Percentiles rank a stretch among this genome's conserved stretches.
Conservation (phyloP, 2,329 filamentous ascomycete species). For the Fusarium sp. region DNA sequence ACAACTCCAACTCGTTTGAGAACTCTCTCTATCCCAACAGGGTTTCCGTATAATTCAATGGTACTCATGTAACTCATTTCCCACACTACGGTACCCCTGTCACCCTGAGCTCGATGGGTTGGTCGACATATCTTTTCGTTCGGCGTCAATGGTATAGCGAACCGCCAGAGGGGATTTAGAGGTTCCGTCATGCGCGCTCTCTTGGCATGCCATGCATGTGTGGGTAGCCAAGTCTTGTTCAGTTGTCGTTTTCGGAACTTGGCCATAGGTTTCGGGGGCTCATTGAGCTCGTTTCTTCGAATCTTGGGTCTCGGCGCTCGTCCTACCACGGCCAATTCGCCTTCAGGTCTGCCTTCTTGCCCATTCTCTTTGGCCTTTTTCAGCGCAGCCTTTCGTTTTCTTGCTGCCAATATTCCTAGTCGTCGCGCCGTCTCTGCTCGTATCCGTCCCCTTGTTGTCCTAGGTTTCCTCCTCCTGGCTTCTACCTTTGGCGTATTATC, state of each 20-base stretch:
- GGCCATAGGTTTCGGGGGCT: slow-evolving; percentile 60
- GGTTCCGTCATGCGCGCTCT: slow-evolving; percentile 86
- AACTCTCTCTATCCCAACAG: slow-evolving; percentile 69
- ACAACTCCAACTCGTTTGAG: slow-evolving; percentile 70
- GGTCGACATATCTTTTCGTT: slow-evolving; percentile 89
- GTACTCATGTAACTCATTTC: slow-evolving; percentile 95
- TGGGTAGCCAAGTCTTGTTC: slow-evolving; percentile 92
- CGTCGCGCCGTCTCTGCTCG: slow-evolving; percentile 79
- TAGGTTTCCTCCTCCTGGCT: slow-evolving; percentile 66
- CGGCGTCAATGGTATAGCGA: slow-evolving; percentile 82
- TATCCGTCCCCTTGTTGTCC: slow-evolving; percentile 64
- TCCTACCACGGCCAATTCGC: slow-evolving; percentile 29
- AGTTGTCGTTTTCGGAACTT: slow-evolving; percentile 87
- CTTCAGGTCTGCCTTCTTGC: slow-evolving; percentile 19
- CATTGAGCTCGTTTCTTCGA: slow-evolving; percentile 72
- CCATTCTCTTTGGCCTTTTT: slow-evolving; percentile 43
- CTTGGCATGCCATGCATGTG: slow-evolving; percentile 93
- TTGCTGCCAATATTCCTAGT: slow-evolving; percentile 68
- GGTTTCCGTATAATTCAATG: slow-evolving; percentile 75
- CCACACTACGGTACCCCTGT: slow-evolving; percentile 83
- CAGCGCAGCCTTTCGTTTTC: slow-evolving; percentile 57
- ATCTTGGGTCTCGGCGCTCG: slow-evolving; percentile 66
- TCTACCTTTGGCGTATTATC: slow-evolving; percentile 89
- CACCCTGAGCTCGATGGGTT: slow-evolving; percentile 79
- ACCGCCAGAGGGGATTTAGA: slow-evolving; percentile 84